These are phyloP conservation scores for Ophidiomyces ophidiicola DNA, from an alignment of 2,329 filamentous ascomycete genomes.

Conservation along the genomic window DNA sequence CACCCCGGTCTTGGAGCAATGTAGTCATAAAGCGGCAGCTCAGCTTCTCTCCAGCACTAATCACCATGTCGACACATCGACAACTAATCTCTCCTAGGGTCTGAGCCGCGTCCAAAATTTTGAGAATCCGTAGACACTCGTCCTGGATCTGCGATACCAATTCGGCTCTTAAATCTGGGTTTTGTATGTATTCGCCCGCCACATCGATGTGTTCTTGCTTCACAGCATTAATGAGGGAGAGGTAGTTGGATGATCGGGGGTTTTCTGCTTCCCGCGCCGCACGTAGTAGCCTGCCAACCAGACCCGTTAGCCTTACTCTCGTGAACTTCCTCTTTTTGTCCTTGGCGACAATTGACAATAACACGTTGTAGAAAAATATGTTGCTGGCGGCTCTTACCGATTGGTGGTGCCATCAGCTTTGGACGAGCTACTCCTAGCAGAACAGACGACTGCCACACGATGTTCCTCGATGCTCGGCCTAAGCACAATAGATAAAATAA, in stretches of 20 bases:
- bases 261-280: constrained; percentile 40
- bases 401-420: constrained; percentile 94
- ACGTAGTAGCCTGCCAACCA: constrained; percentile 30
- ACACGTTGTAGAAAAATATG: neutral
- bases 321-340: neutral
- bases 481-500: constrained; percentile 11
- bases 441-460: constrained; percentile 86
- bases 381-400: constrained; percentile 48
- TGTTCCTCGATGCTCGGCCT: constrained; percentile 53
- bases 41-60: constrained; percentile 91
- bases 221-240: constrained; percentile 66
- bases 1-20: constrained; percentile 64
- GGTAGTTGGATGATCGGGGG: constrained; percentile 47
- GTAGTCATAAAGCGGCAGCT: constrained; percentile 86
- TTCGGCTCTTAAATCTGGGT: constrained; percentile 43
- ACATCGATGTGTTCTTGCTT: constrained; percentile 69
- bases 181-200: constrained; percentile 50
- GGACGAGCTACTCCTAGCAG: constrained; percentile 83
- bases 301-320: neutral
- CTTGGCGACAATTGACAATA: neutral
- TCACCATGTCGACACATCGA: constrained; percentile 70
- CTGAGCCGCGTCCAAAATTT: constrained; percentile 56
- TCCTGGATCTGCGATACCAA: constrained; percentile 56
- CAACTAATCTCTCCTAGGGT: constrained; percentile 57
- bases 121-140: constrained; percentile 70